phyloP scores from a whole-genome alignment of 176 grass and related monocot genomes.

The Aegilops umbellulata region DNA sequence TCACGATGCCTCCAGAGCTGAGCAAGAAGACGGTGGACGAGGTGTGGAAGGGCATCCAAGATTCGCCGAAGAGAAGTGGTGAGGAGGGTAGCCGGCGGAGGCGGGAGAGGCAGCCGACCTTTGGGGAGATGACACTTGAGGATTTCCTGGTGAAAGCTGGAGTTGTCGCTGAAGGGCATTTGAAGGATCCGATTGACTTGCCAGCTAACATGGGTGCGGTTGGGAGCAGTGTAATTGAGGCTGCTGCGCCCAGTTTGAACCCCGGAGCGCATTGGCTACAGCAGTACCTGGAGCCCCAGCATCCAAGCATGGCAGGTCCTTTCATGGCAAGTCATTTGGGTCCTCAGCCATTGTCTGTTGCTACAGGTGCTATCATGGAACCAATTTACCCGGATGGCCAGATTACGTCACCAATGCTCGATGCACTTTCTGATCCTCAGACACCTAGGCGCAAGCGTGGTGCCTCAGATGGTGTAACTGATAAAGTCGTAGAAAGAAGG shows the following conservation, averaged over 20 bases:
- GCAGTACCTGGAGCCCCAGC: constrained; percentile 39
- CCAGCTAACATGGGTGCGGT: constrained; percentile 17
- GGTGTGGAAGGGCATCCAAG: constrained; percentile 83
- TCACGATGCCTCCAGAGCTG: constrained; percentile 68
- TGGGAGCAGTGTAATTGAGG: constrained; percentile 22
- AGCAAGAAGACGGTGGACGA: constrained; percentile 92
- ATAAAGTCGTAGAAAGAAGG: constrained; percentile 84
- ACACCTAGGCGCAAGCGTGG: constrained; percentile 46
- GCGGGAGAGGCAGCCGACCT: constrained; percentile 38
- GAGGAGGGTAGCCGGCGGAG: constrained; percentile 13
- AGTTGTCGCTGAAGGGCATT: constrained; percentile 52
- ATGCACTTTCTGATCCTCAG: constrained; percentile 49
- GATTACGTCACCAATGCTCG: constrained; percentile 31
- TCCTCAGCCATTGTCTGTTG: constrained; percentile 37
- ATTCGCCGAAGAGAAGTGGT: constrained; percentile 13
- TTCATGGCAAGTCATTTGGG: constrained; percentile 32
- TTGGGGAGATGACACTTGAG: constrained; percentile 93
- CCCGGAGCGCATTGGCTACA: constrained; percentile 36
- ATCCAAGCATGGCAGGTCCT: constrained; percentile 27
- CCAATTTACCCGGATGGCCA: constrained; percentile 39
- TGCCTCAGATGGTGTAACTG: constrained; percentile 34
- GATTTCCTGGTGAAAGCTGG: constrained; percentile 90
- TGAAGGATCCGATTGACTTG: constrained; percentile 43
- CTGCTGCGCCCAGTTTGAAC: constrained; percentile 27
- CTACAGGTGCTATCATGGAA: constrained; percentile 37